Evolutionary conservation across 1,139 yeast species (phyloP).

Genomic region (Kodamaea suecica): DNA sequence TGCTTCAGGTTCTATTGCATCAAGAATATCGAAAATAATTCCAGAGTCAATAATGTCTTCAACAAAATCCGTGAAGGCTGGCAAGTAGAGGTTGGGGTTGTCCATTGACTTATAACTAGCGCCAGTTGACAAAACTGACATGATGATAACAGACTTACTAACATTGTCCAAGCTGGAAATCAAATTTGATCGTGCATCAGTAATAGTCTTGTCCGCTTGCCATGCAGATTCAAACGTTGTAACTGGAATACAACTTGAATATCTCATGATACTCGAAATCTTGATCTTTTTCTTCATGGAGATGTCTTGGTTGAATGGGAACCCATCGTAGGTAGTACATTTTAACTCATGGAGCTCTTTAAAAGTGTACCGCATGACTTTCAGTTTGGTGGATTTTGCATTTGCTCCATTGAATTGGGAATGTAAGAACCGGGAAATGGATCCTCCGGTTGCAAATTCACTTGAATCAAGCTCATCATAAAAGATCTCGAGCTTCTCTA

Average conservation of each 20-base stretch:
- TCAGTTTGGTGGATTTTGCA: neutral
- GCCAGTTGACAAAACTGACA: slow-evolving; percentile 22
- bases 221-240: slow-evolving; percentile 13
- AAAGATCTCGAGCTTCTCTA: slow-evolving; percentile 8
- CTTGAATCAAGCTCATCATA: slow-evolving; percentile 12
- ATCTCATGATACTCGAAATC: slow-evolving; percentile 13
- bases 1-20: slow-evolving; percentile 11
- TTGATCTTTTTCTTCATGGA: slow-evolving; percentile 7
- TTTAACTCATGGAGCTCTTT: slow-evolving; percentile 6
- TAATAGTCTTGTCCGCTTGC: slow-evolving; percentile 17
- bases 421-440: slow-evolving; percentile 15
- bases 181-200: slow-evolving; percentile 9
- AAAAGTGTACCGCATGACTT: slow-evolving; percentile 5
- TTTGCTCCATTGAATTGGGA: slow-evolving; percentile 6
- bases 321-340: neutral
- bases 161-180: slow-evolving; percentile 3
- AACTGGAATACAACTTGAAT: slow-evolving; percentile 13
- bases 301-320: neutral
- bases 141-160: slow-evolving; percentile 2
- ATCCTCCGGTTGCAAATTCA: slow-evolving; percentile 13
- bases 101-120: slow-evolving; percentile 18
- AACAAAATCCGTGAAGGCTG: slow-evolving; percentile 33
- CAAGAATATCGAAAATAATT: slow-evolving; percentile 20
- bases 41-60: slow-evolving; percentile 34
- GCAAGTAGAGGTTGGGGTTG: slow-evolving; percentile 32